A percentile compares a stretch with the other conserved stretches of the same genome.
Evolutionary conservation across 2,329 filamentous ascomycete genomes (phyloP).

Genomic region (Diplodia mutila): DNA sequence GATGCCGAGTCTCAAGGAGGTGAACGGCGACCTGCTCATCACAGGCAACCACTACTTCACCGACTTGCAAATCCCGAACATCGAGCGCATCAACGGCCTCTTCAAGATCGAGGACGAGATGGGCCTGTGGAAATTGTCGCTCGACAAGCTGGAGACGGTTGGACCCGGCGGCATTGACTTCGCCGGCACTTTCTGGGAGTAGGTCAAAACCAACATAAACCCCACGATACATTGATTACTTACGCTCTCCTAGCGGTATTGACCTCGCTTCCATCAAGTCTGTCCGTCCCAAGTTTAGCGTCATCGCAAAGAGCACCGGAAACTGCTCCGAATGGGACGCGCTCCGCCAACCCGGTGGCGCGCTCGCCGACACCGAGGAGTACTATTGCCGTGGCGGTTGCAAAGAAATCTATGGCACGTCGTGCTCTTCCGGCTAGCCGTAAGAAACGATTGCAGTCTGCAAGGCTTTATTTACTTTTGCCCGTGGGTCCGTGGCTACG

Average conservation of each 20-base stretch:
- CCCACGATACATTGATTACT: too few relatives aligned
- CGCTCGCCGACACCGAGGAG: neutral
- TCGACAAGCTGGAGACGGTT: neutral
- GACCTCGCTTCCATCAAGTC: neutral
- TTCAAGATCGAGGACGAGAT: neutral
- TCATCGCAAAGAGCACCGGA: neutral
- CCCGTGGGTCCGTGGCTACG: too few relatives aligned
- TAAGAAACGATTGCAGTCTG: too few relatives aligned
- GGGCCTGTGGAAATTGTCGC: neutral
- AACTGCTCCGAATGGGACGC: neutral
- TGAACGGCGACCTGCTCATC: neutral
- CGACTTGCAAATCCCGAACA: neutral
- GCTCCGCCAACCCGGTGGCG: neutral
- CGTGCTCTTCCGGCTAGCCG: too few relatives aligned
- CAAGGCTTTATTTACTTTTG: too few relatives aligned
- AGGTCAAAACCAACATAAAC: neutral
- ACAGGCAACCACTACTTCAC: constrained; percentile 1
- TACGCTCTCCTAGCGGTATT: neutral
- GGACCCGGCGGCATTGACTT: neutral
- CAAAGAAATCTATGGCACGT: neutral
- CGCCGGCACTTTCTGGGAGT: neutral
- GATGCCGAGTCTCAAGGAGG: neutral
- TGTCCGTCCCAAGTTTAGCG: neutral
- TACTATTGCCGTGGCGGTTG: neutral
- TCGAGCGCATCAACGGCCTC: neutral